phyloP scores from a whole-genome alignment of 2,329 filamentous ascomycete genomes.

The Neofusicoccum sp. region DNA sequence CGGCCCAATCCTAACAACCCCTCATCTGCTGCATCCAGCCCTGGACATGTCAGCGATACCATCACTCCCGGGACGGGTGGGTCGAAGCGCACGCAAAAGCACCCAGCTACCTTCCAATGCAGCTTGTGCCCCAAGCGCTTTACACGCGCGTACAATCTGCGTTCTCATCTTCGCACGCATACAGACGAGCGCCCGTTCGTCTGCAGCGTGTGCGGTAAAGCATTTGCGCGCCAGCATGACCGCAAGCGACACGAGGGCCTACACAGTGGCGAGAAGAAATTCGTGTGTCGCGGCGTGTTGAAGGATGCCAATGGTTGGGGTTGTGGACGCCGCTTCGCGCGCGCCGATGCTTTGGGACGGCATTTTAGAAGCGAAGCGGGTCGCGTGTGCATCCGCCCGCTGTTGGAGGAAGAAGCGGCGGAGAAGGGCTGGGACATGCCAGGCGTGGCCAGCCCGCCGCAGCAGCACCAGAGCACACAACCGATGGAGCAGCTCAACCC shows the following conservation, averaged over 20 bases:
- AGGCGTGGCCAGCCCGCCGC: slow-evolving; percentile 60
- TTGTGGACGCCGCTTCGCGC: slow-evolving; percentile 87
- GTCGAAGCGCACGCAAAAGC: slow-evolving; percentile 87
- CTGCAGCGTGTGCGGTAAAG: slow-evolving; percentile 94
- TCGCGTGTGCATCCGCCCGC: slow-evolving; percentile 92
- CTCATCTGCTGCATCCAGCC: neutral
- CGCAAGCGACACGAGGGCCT: slow-evolving; percentile 95
- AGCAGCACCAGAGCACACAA: slow-evolving; percentile 33
- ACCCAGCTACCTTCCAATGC: slow-evolving; percentile 96
- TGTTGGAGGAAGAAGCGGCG: slow-evolving; percentile 90
- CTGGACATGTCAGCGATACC: neutral
- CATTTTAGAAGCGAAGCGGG: slow-evolving; percentile 97
- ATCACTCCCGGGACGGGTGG: slow-evolving; percentile 34
- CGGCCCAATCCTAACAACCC: slow-evolving; percentile 62
- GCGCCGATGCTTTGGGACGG: slow-evolving; percentile 88
- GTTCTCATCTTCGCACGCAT: slow-evolving; percentile 91
- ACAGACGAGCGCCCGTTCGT: slow-evolving; percentile 97
- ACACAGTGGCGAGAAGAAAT: slow-evolving; percentile 97
- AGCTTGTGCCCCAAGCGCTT: slow-evolving; percentile 91
- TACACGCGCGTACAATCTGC: slow-evolving; percentile 92
- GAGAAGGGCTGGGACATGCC: slow-evolving; percentile 62
- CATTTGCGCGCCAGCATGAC: slow-evolving; percentile 95
- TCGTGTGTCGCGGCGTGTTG: slow-evolving; percentile 90
- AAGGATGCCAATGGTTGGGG: slow-evolving; percentile 85
- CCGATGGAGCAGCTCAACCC: slow-evolving; percentile 18